These are phyloP conservation scores for Lactarius trivialis DNA, from an alignment of 768 basidiomycete species.

Conservation along the genomic window DNA sequence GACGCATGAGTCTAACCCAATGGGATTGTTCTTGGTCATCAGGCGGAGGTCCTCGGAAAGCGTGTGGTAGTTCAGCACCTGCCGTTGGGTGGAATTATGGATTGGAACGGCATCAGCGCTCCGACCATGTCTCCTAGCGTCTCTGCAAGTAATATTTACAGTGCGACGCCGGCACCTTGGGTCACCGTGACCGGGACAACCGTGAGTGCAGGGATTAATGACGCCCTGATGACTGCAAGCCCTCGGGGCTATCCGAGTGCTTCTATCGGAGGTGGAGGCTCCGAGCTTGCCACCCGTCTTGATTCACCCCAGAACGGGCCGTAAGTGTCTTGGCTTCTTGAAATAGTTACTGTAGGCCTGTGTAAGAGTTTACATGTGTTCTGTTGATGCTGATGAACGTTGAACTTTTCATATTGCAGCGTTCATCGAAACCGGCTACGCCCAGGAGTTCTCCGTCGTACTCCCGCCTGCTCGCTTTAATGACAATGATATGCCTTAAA, in stretches of 20 bases:
- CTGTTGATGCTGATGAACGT: neutral
- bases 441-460: constrained; percentile 1
- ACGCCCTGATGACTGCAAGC: constrained; percentile 1
- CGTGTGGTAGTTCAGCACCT: constrained; percentile 96
- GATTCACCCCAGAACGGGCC: neutral
- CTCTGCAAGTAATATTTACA: neutral
- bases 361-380: neutral
- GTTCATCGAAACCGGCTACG: constrained; percentile 3
- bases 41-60: constrained; percentile 90
- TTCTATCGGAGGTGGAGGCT: constrained; percentile 6
- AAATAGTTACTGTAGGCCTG: constrained; percentile 11
- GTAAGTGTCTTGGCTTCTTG: constrained; percentile 8
- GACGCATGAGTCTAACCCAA: neutral
- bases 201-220: constrained; percentile 1
- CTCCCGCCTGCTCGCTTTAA: neutral
- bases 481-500: neutral
- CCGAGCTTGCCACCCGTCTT: neutral
- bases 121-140: neutral
- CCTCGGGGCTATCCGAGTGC: constrained; percentile 15
- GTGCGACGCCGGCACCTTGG: constrained; percentile 24
- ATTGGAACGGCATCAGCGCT: constrained; percentile 43
- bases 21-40: neutral
- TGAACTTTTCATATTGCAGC: constrained; percentile 7
- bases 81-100: constrained; percentile 73
- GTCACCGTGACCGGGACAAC: constrained; percentile 4